Conservation (phyloP, 2,329 filamentous ascomycete species). For the Cordyceps farinosa region DNA sequence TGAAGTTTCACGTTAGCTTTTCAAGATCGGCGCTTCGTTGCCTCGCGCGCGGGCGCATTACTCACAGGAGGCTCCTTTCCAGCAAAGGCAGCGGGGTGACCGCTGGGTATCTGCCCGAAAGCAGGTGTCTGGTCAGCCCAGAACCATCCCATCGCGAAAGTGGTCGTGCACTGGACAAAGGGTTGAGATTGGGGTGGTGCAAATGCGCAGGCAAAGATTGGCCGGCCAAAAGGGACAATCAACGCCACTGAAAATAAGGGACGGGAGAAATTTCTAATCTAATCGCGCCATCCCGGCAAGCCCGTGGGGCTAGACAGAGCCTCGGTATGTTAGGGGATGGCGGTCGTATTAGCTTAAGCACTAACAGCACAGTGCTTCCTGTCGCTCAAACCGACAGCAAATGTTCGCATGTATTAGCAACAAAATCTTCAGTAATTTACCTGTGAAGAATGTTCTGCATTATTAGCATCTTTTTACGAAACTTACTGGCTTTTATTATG, state of each 20-base stretch:
- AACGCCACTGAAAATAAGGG: background rate
- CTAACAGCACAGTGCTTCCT: background rate
- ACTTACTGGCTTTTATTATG: too few species aligned
- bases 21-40: background rate
- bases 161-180: background rate
- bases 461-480: too few species aligned
- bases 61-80: constrained; percentile 34
- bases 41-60: background rate
- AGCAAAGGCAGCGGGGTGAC: constrained; percentile 30
- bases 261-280: constrained; percentile 21
- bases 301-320: constrained; percentile 11
- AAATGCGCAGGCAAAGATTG: constrained; percentile 15
- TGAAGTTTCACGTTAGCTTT: constrained; percentile 22
- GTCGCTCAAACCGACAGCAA: background rate
- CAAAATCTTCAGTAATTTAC: too few species aligned
- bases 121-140: constrained; percentile 51
- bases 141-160: constrained; percentile 57
- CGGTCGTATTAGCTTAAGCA: background rate
- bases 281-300: constrained; percentile 18
- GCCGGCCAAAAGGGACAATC: constrained; percentile 10
- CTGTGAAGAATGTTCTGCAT: too few species aligned
- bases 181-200: background rate
- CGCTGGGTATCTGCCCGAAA: constrained; percentile 31
- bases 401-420: background rate
- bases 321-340: background rate